Evolutionary conservation across 73 alveolate genomes (phyloP), one percentile per base, ranked within the genome.

Genomic region (Tetrahymena borealis): DNA sequence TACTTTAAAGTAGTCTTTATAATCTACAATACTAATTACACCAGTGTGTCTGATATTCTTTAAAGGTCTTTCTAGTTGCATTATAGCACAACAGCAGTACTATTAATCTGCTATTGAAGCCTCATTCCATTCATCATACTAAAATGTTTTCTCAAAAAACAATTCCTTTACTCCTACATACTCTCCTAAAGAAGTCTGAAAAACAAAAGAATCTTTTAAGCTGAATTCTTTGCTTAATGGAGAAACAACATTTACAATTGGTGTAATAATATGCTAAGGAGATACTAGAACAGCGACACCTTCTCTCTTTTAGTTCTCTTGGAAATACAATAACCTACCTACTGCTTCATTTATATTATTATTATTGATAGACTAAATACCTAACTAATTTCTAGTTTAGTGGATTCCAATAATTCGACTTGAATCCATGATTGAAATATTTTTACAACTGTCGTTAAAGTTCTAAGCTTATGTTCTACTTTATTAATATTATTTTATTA

Each of bases 351-450:
- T 60, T n/a, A 60, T 24, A 60, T 60, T 60, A 20, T 20, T 60
- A 35, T n/a, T 60, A 18, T 60, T 60, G 28, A 60, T 60, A 60
- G 85, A 60, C 31, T 60, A 9, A 24, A 60, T 60, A 7, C 85
- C 85, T 60, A 60, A 60, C 28, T 60, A 28, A 28, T 60, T 60
- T 35, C 85, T 60, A 7, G 85, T 60, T 28, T 60, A n/a, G 85
- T 60, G 85, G 85, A 60, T 60, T 60, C 85, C 85, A 60, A 60
- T 60, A 60, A 60, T 60, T 60, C 85, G 85, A 60, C 85, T 60
- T 15, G 85, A 60, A 60, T 60, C 85, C 85, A 60, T 60, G 16
- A 24, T 35, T 60, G 31, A 32, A 24, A 60, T 24, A 60, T 60
- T 35, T 60, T 24, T 24, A 3, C 3, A 31, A 18, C 33, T 0